Conservation (phyloP, 176 grass and related monocot genomes). For the Bothriochloa decipiens region DNA sequence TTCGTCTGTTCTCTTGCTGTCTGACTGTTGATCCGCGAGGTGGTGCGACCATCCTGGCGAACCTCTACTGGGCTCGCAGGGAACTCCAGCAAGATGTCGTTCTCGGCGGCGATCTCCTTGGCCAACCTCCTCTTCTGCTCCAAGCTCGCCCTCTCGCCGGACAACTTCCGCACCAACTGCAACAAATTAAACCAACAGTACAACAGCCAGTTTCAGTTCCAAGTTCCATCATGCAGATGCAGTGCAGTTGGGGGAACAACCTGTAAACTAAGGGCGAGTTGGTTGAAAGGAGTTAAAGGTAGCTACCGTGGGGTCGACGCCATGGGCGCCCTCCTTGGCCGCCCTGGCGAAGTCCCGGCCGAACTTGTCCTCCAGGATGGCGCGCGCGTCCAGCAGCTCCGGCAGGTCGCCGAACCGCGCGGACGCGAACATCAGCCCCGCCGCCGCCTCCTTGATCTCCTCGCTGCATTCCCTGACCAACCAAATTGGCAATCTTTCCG, state of each 20-base stretch:
- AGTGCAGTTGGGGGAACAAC: slow-evolving; percentile 32
- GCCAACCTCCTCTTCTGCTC: slow-evolving; percentile 49
- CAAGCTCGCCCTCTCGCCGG: slow-evolving; percentile 46
- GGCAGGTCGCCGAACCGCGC: slow-evolving; percentile 57
- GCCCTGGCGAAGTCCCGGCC: slow-evolving; percentile 49
- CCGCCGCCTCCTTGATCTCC: slow-evolving; percentile 51
- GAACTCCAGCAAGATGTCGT: slow-evolving; percentile 53
- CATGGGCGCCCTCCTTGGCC: slow-evolving; percentile 47
- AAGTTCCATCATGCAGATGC: not conserved
- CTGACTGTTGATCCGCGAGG: not conserved
- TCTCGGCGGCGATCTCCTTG: slow-evolving; percentile 55
- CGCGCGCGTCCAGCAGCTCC: slow-evolving; percentile 58
- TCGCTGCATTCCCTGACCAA: slow-evolving; percentile 50
- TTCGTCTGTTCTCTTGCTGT: slow-evolving; percentile 3
- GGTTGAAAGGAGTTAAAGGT: slow-evolving; percentile 26
- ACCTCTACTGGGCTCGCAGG: not conserved
- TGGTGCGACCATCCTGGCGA: not conserved
- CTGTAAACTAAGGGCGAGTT: not conserved
- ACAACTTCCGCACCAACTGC: slow-evolving; percentile 52
- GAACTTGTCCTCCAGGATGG: slow-evolving; percentile 59
- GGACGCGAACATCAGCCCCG: slow-evolving; percentile 55
- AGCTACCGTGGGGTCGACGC: slow-evolving; percentile 40
- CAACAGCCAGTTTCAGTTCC: slow-evolving; percentile 7
- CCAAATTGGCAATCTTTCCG: not conserved
- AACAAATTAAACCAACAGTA: slow-evolving; percentile 14